These are phyloP conservation scores for Gymnopus androsaceus DNA, from an alignment of 1,284 basidiomycete species.

Conservation along the genomic window DNA sequence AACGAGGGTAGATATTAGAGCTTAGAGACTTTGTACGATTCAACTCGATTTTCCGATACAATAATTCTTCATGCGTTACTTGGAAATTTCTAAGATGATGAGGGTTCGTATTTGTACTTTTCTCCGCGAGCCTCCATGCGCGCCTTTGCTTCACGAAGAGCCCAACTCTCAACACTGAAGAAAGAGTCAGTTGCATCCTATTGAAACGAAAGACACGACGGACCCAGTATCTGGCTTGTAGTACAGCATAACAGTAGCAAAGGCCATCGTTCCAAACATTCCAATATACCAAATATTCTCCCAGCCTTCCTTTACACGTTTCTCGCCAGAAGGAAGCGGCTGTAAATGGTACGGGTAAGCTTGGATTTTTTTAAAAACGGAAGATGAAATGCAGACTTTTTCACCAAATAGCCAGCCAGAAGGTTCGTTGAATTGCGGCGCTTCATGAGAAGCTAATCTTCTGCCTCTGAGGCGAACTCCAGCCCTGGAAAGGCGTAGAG, in stretches of 20 bases:
- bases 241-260: conserved; percentile 78
- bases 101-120: conserved; percentile 75
- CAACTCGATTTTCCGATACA: conserved; percentile 5
- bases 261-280: conserved; percentile 86
- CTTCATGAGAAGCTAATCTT: conserved; percentile 74
- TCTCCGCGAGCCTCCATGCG: conserved; percentile 90
- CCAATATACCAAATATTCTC: conserved; percentile 87
- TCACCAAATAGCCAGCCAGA: conserved; percentile 87
- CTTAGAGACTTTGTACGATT: conserved; percentile 5
- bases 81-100: conserved; percentile 20
- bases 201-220: conserved; percentile 29
- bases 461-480: conserved; percentile 34
- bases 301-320: conserved; percentile 86
- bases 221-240: conserved; percentile 97
- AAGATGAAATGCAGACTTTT: conserved; percentile 58
- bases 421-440: conserved; percentile 85
- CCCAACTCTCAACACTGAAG: conserved; percentile 85
- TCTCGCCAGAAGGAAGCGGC: conserved; percentile 79
- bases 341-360: conserved; percentile 27
- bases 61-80: too few species aligned
- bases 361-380: neutral
- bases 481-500: conserved; percentile 39
- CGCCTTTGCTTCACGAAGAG: conserved; percentile 82
- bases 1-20: conserved; percentile 5
- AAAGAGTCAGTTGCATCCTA: conserved; percentile 4